Conservation (phyloP, 805 yeast genomes). For the Phaffomyces opuntiae region DNA sequence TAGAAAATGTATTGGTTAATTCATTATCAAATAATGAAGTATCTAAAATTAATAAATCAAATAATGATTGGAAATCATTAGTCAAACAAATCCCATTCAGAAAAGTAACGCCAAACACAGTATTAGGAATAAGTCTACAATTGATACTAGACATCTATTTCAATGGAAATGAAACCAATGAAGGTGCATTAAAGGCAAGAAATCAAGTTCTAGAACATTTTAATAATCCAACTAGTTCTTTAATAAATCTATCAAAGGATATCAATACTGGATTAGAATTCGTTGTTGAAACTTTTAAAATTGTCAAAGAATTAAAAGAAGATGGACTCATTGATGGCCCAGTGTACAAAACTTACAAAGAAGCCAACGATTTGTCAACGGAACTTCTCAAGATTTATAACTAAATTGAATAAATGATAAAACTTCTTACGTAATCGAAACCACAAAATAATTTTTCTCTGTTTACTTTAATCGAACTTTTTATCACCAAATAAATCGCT, state of each 20-base stretch:
- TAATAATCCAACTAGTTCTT: slow-evolving; percentile 2
- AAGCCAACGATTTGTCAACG: slow-evolving; percentile 3
- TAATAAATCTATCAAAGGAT: slow-evolving; percentile 4
- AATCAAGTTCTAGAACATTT: neutral
- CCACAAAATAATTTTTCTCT: no score
- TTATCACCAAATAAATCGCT: no score
- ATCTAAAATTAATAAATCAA: slow-evolving; percentile 40
- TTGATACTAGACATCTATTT: slow-evolving; percentile 23
- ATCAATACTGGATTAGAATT: slow-evolving; percentile 7
- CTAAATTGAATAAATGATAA: no score
- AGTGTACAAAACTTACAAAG: slow-evolving; percentile 1
- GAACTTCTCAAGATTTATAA: no score
- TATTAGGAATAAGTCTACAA: slow-evolving; percentile 55
- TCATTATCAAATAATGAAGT: slow-evolving; percentile 51
- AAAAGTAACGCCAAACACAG: slow-evolving; percentile 47
- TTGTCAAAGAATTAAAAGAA: slow-evolving; percentile 2
- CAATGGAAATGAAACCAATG: neutral
- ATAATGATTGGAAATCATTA: slow-evolving; percentile 52
- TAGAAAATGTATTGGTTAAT: slow-evolving; percentile 45
- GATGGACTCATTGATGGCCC: slow-evolving; percentile 1
- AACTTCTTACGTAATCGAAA: no score
- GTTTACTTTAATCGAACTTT: no score
- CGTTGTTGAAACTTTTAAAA: slow-evolving; percentile 3
- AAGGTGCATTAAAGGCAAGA: neutral
- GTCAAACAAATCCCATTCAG: slow-evolving; percentile 57